Conservation (phyloP, 1,284 basidiomycete species). For the Cutaneotrichosporon sp. region DNA sequence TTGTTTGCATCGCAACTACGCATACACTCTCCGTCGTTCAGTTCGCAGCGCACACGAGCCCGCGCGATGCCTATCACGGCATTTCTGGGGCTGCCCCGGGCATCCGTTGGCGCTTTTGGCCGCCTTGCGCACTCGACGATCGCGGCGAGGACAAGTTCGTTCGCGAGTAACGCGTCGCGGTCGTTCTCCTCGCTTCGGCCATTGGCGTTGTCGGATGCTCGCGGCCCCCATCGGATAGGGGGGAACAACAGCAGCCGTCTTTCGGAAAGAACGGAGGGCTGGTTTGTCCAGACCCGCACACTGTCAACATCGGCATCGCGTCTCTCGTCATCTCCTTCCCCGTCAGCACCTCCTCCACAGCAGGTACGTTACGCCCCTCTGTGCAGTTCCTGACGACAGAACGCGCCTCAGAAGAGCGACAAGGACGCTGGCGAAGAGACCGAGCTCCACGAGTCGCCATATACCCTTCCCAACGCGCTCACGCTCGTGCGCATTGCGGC, state of each 20-base stretch:
- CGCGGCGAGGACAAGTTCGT: no score
- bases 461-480: slow-evolving; percentile 87
- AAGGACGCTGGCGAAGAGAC: neutral
- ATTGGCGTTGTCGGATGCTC: no score
- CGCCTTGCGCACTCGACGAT: neutral
- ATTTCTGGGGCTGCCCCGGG: slow-evolving; percentile 7
- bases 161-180: no score
- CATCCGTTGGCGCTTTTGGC: neutral
- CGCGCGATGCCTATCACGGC: slow-evolving; percentile 8
- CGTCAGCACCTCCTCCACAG: neutral
- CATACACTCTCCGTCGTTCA: no score
- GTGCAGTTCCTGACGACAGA: neutral
- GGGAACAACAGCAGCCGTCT: no score
- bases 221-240: no score
- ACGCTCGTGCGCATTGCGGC: slow-evolving; percentile 79
- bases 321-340: neutral
- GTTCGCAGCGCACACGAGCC: neutral
- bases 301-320: neutral
- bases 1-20: no score
- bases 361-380: neutral
- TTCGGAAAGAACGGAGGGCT: no score
- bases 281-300: no score
- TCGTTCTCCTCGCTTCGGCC: no score
- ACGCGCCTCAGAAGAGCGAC: neutral
- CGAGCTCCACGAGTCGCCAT: slow-evolving; percentile 73